phyloP scores from a whole-genome alignment of 1,284 basidiomycete species.

The Entoloma clypeatum region DNA sequence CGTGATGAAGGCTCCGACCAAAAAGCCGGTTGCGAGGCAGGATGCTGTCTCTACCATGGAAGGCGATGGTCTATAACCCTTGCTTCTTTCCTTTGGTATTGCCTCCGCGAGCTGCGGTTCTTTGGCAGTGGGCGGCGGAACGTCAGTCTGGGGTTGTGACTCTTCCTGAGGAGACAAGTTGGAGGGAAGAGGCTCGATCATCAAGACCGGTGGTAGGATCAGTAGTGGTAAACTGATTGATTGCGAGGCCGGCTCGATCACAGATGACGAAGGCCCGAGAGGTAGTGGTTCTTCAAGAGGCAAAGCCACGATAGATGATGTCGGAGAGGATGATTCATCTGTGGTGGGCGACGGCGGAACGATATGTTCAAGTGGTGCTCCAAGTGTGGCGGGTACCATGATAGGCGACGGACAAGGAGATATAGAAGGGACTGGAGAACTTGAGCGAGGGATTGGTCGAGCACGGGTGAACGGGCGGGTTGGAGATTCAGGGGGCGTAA shows the following conservation, averaged over 20 bases:
- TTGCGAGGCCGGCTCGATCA: background rate
- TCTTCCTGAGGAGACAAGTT: background rate
- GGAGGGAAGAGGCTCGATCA: background rate
- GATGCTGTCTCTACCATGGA: constrained; percentile 43
- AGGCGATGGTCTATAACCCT: constrained; percentile 20
- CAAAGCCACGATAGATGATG: background rate
- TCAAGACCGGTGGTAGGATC: background rate
- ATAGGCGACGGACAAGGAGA: background rate
- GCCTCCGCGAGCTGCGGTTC: background rate
- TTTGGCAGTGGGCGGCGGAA: background rate
- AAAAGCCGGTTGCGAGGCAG: constrained; percentile 49
- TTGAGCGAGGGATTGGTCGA: constrained; percentile 3
- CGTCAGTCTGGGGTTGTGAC: too few species aligned
- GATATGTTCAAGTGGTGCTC: background rate
- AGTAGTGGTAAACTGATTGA: background rate
- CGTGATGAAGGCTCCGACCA: constrained; percentile 52
- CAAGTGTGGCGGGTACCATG: background rate
- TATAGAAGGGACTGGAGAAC: background rate
- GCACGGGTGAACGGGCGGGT: constrained; percentile 20
- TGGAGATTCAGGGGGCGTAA: constrained; percentile 36
- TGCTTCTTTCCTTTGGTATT: constrained; percentile 10
- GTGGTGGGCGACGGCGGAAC: background rate
- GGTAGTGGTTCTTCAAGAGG: background rate
- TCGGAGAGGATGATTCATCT: background rate
- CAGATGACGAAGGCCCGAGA: background rate